These are phyloP conservation scores for Lasiosphaeriaceae sp. DNA, from an alignment of 495 filamentous ascomycete species.

Conservation along the genomic window DNA sequence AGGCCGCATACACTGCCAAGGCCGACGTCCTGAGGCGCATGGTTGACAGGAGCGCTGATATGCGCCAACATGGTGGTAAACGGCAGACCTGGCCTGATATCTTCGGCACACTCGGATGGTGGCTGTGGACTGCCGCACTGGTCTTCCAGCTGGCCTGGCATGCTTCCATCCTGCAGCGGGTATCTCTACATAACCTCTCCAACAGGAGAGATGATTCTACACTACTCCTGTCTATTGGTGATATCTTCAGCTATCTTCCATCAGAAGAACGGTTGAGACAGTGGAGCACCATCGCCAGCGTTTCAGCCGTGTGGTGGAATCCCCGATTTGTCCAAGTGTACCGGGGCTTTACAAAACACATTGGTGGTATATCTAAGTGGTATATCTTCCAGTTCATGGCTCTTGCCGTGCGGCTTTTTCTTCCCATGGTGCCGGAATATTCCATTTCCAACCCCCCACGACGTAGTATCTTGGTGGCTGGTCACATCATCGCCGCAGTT, in stretches of 20 bases:
- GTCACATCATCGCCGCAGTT: slow-evolving; percentile 54
- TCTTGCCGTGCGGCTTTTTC: slow-evolving; percentile 52
- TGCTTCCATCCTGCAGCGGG: slow-evolving; percentile 30
- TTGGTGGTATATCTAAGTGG: slow-evolving; percentile 62
- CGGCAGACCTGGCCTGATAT: slow-evolving; percentile 48
- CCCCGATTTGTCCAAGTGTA: slow-evolving; percentile 61
- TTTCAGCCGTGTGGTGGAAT: slow-evolving; percentile 72
- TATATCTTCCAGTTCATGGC: slow-evolving; percentile 65
- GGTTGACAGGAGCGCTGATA: slow-evolving; percentile 58
- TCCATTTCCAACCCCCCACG: slow-evolving; percentile 38
- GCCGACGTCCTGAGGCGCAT: slow-evolving; percentile 70
- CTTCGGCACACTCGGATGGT: slow-evolving; percentile 41
- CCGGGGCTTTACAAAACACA: slow-evolving; percentile 58
- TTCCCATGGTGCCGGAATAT: slow-evolving; percentile 47
- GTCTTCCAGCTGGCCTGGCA: slow-evolving; percentile 52
- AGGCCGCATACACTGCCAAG: slow-evolving; percentile 72
- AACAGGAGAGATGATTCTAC: background rate
- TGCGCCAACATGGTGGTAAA: slow-evolving; percentile 34
- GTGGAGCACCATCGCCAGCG: slow-evolving; percentile 48
- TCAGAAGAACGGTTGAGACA: slow-evolving; percentile 34
- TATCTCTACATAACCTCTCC: slow-evolving; percentile 15
- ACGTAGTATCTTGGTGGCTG: slow-evolving; percentile 36
- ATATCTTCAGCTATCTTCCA: slow-evolving; percentile 23
- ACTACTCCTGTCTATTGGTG: slow-evolving; percentile 8
- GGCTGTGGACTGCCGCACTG: slow-evolving; percentile 53